Conservation (phyloP, 1,139 yeast species). For the Blastobotrys raffinosifermentans region DNA sequence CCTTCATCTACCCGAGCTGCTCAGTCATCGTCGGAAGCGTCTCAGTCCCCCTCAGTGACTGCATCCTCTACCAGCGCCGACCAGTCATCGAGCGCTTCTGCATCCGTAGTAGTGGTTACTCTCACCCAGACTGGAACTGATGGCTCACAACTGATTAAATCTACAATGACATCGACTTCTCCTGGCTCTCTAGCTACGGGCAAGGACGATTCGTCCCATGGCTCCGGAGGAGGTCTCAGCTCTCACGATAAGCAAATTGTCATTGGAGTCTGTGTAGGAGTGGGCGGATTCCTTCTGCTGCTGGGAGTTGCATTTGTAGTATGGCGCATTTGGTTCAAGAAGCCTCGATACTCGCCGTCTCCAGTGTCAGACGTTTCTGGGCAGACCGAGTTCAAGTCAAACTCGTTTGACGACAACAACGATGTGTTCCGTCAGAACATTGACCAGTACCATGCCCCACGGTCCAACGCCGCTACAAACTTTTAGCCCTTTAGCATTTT, state of each 20-base stretch:
- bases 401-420: slow-evolving; percentile 24
- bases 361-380: slow-evolving; percentile 14
- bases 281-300: slow-evolving; percentile 29
- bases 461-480: slow-evolving; percentile 15
- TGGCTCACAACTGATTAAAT: slow-evolving; percentile 6
- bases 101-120: neutral
- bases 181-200: slow-evolving; percentile 20
- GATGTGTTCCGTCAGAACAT: slow-evolving; percentile 36
- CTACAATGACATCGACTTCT: slow-evolving; percentile 10
- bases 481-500: neutral
- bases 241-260: slow-evolving; percentile 26
- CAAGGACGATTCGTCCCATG: slow-evolving; percentile 8
- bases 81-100: neutral
- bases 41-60: neutral
- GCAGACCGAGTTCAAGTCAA: slow-evolving; percentile 11
- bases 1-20: neutral
- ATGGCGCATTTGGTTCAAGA: slow-evolving; percentile 24
- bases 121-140: neutral
- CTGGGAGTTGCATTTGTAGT: slow-evolving; percentile 25
- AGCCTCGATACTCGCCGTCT: slow-evolving; percentile 8
- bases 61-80: neutral
- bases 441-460: slow-evolving; percentile 33
- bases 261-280: slow-evolving; percentile 32
- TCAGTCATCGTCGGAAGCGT: neutral
- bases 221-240: slow-evolving; percentile 23